Conservation (phyloP, 2,329 filamentous ascomycete genomes). For the Cylindrodendrum hubeiense region DNA sequence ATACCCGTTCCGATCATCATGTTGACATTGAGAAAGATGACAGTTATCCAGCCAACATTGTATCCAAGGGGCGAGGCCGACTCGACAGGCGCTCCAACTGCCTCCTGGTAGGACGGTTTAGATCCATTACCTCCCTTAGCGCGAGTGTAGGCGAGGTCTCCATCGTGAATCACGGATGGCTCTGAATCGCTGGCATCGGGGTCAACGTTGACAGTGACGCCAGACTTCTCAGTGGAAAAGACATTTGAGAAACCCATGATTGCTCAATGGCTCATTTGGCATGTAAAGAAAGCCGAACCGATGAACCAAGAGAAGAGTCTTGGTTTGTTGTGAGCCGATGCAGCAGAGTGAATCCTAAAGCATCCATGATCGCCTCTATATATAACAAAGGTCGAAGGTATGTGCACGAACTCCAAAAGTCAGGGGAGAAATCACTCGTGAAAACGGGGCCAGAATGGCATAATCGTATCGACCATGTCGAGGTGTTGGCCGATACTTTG, state of each 20-base stretch:
- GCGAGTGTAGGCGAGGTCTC: slow-evolving; percentile 34
- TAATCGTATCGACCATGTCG: slow-evolving; percentile 1
- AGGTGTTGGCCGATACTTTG: background rate
- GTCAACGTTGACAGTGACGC: background rate
- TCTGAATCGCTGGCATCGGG: slow-evolving; percentile 21
- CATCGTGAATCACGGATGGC: slow-evolving; percentile 34
- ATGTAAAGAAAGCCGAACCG: background rate
- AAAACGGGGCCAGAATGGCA: slow-evolving; percentile 11
- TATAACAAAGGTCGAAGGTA: background rate
- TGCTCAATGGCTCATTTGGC: background rate
- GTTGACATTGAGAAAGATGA: slow-evolving; percentile 71
- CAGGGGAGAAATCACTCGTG: background rate
- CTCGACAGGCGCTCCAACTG: slow-evolving; percentile 72
- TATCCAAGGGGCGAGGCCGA: slow-evolving; percentile 69
- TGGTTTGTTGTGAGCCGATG: background rate
- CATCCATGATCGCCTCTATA: background rate
- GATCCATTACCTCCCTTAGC: slow-evolving; percentile 61
- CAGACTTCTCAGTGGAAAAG: slow-evolving; percentile 9
- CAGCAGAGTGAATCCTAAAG: background rate
- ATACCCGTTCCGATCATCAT: slow-evolving; percentile 74
- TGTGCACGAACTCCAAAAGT: background rate
- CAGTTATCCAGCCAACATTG: slow-evolving; percentile 65
- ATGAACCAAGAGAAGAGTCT: background rate
- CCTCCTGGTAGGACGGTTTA: slow-evolving; percentile 68
- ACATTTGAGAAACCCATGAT: background rate